Percentiles rank a stretch among this genome's conserved stretches.
Conservation (phyloP, 768 basidiomycete species). For the Lactarius hengduanensis region DNA sequence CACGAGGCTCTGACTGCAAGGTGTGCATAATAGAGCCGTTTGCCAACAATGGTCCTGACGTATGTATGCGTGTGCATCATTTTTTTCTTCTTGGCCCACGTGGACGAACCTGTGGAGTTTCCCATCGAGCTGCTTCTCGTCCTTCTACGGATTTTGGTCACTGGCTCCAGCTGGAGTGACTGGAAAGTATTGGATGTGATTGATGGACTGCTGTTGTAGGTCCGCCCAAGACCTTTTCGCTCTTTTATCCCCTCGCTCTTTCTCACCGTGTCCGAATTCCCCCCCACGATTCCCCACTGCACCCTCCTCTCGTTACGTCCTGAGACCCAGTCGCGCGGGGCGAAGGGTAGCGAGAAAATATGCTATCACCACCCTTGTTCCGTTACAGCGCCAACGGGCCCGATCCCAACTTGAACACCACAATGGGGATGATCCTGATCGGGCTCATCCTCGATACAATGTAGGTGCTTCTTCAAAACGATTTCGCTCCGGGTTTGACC, state of each 20-base stretch:
- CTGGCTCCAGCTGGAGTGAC: background rate
- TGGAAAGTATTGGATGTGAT: background rate
- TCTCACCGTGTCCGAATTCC: background rate
- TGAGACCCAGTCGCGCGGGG: background rate
- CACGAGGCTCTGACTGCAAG: background rate
- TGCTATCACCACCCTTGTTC: background rate
- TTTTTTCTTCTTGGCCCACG: background rate
- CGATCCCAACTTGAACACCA: background rate
- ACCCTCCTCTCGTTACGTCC: background rate
- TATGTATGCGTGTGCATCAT: no score
- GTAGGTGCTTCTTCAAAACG: background rate
- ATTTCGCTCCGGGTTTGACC: background rate
- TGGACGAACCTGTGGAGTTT: background rate
- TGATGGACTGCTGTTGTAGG: background rate
- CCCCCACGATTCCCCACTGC: background rate
- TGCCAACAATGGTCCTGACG: background rate
- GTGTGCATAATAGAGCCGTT: background rate
- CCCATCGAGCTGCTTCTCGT: background rate
- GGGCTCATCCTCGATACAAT: constrained; percentile 7
- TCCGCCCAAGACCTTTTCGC: background rate
- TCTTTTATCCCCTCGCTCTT: background rate
- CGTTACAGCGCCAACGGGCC: background rate
- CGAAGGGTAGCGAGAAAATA: background rate
- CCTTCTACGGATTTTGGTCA: background rate
- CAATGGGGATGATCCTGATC: constrained; percentile 14